Evolutionary conservation across 306 rosid species (phyloP).

Genomic region (Abrus pulchellus): DNA sequence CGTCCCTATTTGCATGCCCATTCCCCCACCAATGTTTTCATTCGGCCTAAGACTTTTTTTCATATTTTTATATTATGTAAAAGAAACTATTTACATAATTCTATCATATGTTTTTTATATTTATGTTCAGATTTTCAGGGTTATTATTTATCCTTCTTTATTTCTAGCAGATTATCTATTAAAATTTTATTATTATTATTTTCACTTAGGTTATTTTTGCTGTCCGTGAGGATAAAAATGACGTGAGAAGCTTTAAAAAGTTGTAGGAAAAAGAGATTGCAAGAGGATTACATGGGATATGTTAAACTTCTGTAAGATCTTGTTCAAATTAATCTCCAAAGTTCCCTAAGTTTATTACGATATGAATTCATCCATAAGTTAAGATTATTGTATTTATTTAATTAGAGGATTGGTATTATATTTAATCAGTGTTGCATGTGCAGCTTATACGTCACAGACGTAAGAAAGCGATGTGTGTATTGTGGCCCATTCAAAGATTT

Average conservation of each 20-base stretch:
- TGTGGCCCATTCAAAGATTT: conserved; percentile 59
- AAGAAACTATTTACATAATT: too few species aligned
- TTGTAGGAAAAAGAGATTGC: neutral
- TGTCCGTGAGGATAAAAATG: too few species aligned
- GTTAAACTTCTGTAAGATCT: neutral
- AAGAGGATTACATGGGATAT: neutral
- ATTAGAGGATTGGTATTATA: conserved; percentile 36
- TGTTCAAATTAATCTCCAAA: neutral
- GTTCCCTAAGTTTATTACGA: neutral
- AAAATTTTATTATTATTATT: too few species aligned
- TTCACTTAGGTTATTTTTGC: too few species aligned
- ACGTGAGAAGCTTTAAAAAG: too few species aligned
- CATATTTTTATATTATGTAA: too few species aligned
- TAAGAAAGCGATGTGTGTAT: conserved; percentile 45
- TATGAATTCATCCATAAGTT: too few species aligned
- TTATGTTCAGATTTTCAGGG: too few species aligned
- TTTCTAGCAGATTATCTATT: too few species aligned
- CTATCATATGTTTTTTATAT: too few species aligned
- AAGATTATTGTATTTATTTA: neutral
- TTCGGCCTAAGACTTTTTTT: conserved; percentile 9
- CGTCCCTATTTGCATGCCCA: neutral
- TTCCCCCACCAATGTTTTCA: neutral
- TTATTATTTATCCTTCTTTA: too few species aligned
- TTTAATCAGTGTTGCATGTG: conserved; percentile 63
- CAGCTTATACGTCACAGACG: conserved; percentile 43